phyloP scores from a whole-genome alignment of 768 basidiomycete species.

The Lactarius evosmus region DNA sequence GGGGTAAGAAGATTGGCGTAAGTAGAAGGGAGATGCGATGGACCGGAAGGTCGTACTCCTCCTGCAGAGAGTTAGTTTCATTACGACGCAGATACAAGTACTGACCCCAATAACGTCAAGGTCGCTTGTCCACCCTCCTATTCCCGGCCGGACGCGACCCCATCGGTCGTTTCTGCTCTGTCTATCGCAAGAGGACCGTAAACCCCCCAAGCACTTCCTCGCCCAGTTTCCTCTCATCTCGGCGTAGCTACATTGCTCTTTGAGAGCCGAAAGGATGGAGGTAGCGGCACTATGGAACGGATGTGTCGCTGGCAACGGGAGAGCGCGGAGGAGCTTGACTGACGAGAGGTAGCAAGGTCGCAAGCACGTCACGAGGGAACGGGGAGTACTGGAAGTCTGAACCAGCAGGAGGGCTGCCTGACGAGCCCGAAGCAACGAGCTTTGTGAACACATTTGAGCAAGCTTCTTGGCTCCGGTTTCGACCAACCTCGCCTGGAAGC shows the following conservation, averaged over 20 bases:
- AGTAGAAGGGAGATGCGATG: constrained; percentile 52
- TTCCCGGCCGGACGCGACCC: constrained; percentile 62
- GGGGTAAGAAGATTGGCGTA: constrained; percentile 62
- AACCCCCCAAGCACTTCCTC: constrained; percentile 69
- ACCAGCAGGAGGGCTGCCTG: no score
- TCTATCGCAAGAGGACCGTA: constrained; percentile 68
- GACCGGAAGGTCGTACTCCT: constrained; percentile 63
- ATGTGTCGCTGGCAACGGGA: constrained; percentile 75
- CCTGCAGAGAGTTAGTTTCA: constrained; percentile 37
- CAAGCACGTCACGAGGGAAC: no score
- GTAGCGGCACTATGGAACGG: constrained; percentile 77
- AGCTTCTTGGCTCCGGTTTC: no score
- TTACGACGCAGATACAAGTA: constrained; percentile 1
- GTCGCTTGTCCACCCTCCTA: constrained; percentile 64
- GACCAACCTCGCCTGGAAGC: constrained; percentile 51
- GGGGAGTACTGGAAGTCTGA: no score
- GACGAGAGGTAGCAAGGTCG: no score
- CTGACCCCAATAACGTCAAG: constrained; percentile 64
- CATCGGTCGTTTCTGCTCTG: constrained; percentile 64
- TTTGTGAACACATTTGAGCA: no score
- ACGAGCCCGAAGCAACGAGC: no score
- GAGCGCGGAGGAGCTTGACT: constrained; percentile 60
- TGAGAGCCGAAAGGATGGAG: constrained; percentile 59
- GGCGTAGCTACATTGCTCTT: constrained; percentile 76
- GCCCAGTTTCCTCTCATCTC: constrained; percentile 92